A percentile compares a stretch with the other conserved stretches of the same genome.
Conservation (phyloP, 352 stramenopile genomes). For the Phytopythium boreale region DNA sequence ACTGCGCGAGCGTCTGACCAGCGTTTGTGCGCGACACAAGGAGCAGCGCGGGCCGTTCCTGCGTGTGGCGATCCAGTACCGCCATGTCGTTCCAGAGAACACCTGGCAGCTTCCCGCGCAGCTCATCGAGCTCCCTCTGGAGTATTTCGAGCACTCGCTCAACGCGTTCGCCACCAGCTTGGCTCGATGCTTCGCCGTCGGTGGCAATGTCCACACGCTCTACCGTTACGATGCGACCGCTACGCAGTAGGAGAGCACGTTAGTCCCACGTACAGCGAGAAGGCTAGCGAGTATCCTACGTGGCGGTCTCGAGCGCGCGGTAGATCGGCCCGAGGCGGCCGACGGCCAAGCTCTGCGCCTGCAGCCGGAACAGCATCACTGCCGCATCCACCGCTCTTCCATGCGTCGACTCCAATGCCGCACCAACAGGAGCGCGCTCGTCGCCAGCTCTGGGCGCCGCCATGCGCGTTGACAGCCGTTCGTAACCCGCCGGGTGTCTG, state of each 20-base stretch:
- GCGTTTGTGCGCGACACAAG: background rate
- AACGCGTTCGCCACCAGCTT: background rate
- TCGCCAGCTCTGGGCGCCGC: background rate
- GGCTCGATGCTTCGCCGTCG: background rate
- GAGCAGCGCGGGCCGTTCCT: background rate
- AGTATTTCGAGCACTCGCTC: conserved; percentile 8
- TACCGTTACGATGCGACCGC: conserved; percentile 23
- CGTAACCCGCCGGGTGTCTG: background rate
- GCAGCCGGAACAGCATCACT: conserved; percentile 15
- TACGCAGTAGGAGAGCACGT: conserved; percentile 2
- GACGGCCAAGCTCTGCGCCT: conserved; percentile 24
- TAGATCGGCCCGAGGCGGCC: conserved; percentile 37
- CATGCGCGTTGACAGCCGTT: background rate
- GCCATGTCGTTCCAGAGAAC: conserved; percentile 22
- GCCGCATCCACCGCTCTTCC: background rate
- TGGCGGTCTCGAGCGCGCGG: conserved; percentile 28
- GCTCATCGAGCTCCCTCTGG: conserved; percentile 11
- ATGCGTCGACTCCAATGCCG: background rate
- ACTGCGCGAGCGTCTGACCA: conserved; percentile 6
- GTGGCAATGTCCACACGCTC: conserved; percentile 23
- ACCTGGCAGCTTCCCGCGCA: conserved; percentile 6
- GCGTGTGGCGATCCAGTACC: background rate
- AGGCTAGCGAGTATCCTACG: conserved; percentile 10
- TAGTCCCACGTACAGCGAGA: background rate
- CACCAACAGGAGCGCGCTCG: background rate